A percentile compares a stretch with the other conserved stretches of the same genome.
Evolutionary conservation across 2,329 filamentous ascomycete species (phyloP).

Genomic region (Colletotrichum gloeosporioides): DNA sequence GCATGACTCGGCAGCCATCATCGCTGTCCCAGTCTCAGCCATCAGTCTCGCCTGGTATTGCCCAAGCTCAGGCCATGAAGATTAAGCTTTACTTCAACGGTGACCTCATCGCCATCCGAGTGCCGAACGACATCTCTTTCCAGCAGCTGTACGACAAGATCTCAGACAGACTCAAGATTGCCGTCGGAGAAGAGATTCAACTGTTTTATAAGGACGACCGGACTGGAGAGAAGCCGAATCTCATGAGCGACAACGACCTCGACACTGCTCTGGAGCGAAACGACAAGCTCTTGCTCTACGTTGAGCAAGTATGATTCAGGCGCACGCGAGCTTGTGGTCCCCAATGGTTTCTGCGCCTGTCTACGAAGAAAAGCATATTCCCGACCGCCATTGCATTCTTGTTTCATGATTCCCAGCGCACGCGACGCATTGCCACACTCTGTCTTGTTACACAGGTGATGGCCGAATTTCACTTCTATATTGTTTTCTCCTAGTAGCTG

Average conservation of each 20-base stretch:
- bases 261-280: slow-evolving; percentile 82
- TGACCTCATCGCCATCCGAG: slow-evolving; percentile 89
- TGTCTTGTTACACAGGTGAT: slow-evolving; percentile 7
- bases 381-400: slow-evolving; percentile 15
- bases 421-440: slow-evolving; percentile 11
- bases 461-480: slow-evolving; percentile 14
- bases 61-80: slow-evolving; percentile 71
- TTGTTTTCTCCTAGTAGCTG: slow-evolving; percentile 21
- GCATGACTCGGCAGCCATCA: slow-evolving; percentile 49
- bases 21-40: slow-evolving; percentile 60
- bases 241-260: slow-evolving; percentile 82
- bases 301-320: slow-evolving; percentile 54
- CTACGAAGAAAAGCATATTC: slow-evolving; percentile 11
- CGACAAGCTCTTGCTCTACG: slow-evolving; percentile 83
- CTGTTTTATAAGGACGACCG: slow-evolving; percentile 88
- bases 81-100: slow-evolving; percentile 95
- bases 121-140: slow-evolving; percentile 81
- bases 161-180: slow-evolving; percentile 80
- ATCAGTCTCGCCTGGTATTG: slow-evolving; percentile 57
- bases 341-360: background rate
- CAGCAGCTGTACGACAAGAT: slow-evolving; percentile 84
- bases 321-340: background rate
- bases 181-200: slow-evolving; percentile 70
- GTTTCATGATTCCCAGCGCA: slow-evolving; percentile 24
- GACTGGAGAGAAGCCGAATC: slow-evolving; percentile 73